Conservation (phyloP, 192 early-diverging fungal genomes). For the Podila horticola region DNA sequence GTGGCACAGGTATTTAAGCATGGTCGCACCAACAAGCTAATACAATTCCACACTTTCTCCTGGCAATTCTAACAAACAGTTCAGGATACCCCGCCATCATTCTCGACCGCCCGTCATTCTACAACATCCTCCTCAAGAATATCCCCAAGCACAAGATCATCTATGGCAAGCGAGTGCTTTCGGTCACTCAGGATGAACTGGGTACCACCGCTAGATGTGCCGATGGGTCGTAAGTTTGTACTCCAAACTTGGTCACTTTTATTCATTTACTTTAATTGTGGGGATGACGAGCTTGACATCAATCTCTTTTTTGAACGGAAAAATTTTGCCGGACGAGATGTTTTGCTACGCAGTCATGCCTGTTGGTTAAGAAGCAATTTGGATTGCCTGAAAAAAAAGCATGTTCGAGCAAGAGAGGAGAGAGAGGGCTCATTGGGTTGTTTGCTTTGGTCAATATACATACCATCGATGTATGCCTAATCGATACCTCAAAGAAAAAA, state of each 20-base stretch:
- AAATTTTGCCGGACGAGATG: too few relatives aligned
- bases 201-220: conserved; percentile 8
- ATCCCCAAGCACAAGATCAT: conserved; percentile 18
- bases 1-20: neutral
- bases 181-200: conserved; percentile 12
- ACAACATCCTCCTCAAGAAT: conserved; percentile 17
- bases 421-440: too few relatives aligned
- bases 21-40: neutral
- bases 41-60: neutral
- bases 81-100: conserved; percentile 26
- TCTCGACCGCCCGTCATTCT: conserved; percentile 22
- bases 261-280: neutral
- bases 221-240: conserved; percentile 12
- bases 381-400: too few relatives aligned
- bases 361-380: too few relatives aligned
- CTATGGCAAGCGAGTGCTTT: conserved; percentile 25
- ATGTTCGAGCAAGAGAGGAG: too few relatives aligned
- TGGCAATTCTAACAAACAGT: neutral
- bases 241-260: too few relatives aligned
- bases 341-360: too few relatives aligned
- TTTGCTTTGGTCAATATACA: too few relatives aligned
- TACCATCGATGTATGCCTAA: too few relatives aligned
- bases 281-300: neutral
- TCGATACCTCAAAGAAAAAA: too few relatives aligned
- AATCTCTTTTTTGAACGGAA: too few relatives aligned